Conservation (phyloP, 2,329 filamentous ascomycete genomes). For the Epichloe elymi region DNA sequence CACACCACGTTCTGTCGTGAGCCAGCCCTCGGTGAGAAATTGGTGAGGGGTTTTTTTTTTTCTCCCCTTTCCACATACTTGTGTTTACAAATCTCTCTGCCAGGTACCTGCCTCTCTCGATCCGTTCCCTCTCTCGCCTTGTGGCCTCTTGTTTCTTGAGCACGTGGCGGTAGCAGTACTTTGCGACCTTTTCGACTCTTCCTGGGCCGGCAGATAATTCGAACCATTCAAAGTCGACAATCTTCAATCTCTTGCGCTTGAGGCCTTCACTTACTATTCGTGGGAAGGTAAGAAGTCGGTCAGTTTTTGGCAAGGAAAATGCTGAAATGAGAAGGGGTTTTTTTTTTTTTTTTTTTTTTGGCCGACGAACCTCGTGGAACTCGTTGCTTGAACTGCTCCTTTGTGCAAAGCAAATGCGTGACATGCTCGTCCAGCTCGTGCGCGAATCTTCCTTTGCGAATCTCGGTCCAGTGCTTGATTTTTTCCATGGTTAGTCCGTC, state of each 20-base stretch:
- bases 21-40: too few relatives aligned
- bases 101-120: conserved; percentile 25
- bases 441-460: conserved; percentile 46
- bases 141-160: conserved; percentile 11
- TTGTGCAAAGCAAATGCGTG: conserved; percentile 61
- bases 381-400: conserved; percentile 42
- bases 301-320: too few relatives aligned
- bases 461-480: conserved; percentile 51
- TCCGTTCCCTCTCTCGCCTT: conserved; percentile 19
- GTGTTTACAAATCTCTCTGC: conserved; percentile 33
- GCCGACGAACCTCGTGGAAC: conserved; percentile 21
- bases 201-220: conserved; percentile 27
- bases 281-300: neutral
- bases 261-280: conserved; percentile 24
- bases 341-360: neutral
- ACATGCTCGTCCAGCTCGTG: conserved; percentile 37
- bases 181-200: neutral
- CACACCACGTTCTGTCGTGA: too few relatives aligned
- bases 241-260: conserved; percentile 20
- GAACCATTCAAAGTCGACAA: conserved; percentile 41
- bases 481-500: conserved; percentile 35
- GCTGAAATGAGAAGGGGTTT: too few relatives aligned
- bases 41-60: too few relatives aligned
- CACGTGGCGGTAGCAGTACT: neutral
- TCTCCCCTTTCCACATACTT: conserved; percentile 18